Conservation (phyloP, 163 green algal genomes). For the Picocystis sp. region DNA sequence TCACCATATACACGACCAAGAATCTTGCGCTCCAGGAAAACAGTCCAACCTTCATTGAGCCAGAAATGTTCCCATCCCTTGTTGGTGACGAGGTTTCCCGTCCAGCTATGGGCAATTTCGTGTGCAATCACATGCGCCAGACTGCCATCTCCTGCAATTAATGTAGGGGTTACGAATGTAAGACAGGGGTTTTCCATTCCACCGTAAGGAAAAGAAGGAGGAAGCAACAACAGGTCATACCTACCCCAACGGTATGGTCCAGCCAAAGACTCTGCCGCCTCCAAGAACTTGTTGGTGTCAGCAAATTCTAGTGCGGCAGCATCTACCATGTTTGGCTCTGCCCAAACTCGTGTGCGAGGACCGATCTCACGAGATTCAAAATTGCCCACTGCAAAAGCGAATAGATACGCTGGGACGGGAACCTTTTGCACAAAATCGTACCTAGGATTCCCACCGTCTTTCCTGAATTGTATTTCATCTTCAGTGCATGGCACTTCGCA, state of each 20-base stretch:
- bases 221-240: slow-evolving; percentile 86
- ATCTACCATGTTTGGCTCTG: slow-evolving; percentile 62
- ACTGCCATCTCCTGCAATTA: slow-evolving; percentile 61
- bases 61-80: slow-evolving; percentile 56
- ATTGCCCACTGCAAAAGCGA: slow-evolving; percentile 69
- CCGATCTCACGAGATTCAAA: slow-evolving; percentile 45
- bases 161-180: slow-evolving; percentile 84
- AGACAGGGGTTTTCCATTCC: slow-evolving; percentile 73
- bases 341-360: slow-evolving; percentile 45
- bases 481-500: too few relatives aligned
- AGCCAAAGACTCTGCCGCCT: slow-evolving; percentile 56
- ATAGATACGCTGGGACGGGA: slow-evolving; percentile 67
- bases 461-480: too few relatives aligned
- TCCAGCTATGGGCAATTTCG: slow-evolving; percentile 78
- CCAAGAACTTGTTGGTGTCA: slow-evolving; percentile 62
- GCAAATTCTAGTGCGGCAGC: slow-evolving; percentile 68
- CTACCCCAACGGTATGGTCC: slow-evolving; percentile 75
- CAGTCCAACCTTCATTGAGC: slow-evolving; percentile 12
- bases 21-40: slow-evolving; percentile 75
- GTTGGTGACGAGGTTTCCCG: slow-evolving; percentile 81
- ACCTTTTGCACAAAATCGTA: slow-evolving; percentile 26
- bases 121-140: slow-evolving; percentile 31
- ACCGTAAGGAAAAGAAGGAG: slow-evolving; percentile 75
- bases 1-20: slow-evolving; percentile 38
- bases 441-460: background rate